phyloP scores from a whole-genome alignment of 2,329 filamentous ascomycete genomes.

The Botrytis cinerea region DNA sequence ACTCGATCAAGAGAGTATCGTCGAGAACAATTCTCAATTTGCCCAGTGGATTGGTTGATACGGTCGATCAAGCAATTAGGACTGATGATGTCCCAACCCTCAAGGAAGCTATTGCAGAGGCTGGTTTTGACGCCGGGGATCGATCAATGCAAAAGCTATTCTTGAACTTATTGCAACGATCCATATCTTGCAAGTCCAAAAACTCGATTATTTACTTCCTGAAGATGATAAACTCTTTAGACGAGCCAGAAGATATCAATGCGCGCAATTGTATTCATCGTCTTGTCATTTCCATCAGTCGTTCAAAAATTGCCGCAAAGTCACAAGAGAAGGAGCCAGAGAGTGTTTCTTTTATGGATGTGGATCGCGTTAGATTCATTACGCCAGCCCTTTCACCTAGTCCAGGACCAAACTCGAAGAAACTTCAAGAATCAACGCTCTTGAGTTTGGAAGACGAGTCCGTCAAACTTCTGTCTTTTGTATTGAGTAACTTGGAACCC shows the following conservation, averaged over 20 bases:
- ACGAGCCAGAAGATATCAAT: constrained; percentile 91
- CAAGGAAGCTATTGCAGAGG: constrained; percentile 57
- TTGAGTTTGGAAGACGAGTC: constrained; percentile 71
- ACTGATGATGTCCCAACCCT: constrained; percentile 64
- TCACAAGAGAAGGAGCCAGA: constrained; percentile 31
- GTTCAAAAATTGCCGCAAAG: constrained; percentile 58
- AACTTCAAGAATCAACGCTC: constrained; percentile 67
- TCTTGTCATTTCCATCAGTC: constrained; percentile 86
- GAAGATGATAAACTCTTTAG: constrained; percentile 66
- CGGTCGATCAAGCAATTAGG: constrained; percentile 70
- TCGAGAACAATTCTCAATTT: constrained; percentile 75
- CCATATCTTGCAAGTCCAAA: constrained; percentile 70
- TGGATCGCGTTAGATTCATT: constrained; percentile 62
- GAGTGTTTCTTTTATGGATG: constrained; percentile 47
- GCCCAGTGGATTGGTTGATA: constrained; percentile 67
- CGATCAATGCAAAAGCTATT: constrained; percentile 65
- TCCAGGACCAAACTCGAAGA: constrained; percentile 60
- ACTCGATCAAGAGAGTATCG: constrained; percentile 74
- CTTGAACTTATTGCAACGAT: constrained; percentile 76
- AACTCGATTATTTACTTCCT: constrained; percentile 73
- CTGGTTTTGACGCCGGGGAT: constrained; percentile 55
- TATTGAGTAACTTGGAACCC: constrained; percentile 68
- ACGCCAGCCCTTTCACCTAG: constrained; percentile 74
- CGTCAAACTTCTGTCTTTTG: constrained; percentile 63
- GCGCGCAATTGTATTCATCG: constrained; percentile 91